phyloP scores from a whole-genome alignment of 441 rosid species.

The Populus tomentosa region DNA sequence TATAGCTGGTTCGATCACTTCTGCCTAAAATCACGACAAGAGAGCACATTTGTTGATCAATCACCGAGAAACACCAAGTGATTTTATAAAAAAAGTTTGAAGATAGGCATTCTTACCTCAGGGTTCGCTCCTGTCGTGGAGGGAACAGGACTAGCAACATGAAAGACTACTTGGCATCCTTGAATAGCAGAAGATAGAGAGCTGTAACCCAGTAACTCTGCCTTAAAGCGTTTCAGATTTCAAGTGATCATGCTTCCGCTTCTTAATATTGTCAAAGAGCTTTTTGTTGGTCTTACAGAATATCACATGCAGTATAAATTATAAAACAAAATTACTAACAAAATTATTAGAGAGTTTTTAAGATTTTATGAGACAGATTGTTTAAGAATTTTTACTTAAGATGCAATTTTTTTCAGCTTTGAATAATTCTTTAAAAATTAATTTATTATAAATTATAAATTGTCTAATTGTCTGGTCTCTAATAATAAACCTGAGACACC shows the following conservation, averaged over 20 bases:
- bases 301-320: not conserved
- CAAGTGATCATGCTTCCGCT: constrained; percentile 62
- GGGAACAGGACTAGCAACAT: constrained; percentile 68
- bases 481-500: rapidly evolving
- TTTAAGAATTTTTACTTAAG: too few relatives aligned
- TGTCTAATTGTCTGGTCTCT: rapidly evolving
- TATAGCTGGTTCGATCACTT: constrained; percentile 57
- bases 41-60: not conserved
- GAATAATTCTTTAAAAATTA: too few relatives aligned
- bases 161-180: constrained; percentile 65
- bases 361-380: too few relatives aligned
- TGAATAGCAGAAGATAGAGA: constrained; percentile 41
- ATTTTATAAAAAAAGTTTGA: not conserved
- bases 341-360: too few relatives aligned
- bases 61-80: not conserved
- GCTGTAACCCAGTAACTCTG: constrained; percentile 49
- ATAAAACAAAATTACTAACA: too few relatives aligned
- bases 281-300: not conserved
- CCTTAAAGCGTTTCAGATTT: constrained; percentile 64
- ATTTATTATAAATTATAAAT: rapidly evolving
- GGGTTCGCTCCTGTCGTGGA: constrained; percentile 43
- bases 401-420: too few relatives aligned
- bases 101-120: constrained; percentile 35
- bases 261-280: not conserved
- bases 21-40: constrained; percentile 33